phyloP scores from a whole-genome alignment of 1,139 yeast genomes.

The Hansenula anomala region DNA sequence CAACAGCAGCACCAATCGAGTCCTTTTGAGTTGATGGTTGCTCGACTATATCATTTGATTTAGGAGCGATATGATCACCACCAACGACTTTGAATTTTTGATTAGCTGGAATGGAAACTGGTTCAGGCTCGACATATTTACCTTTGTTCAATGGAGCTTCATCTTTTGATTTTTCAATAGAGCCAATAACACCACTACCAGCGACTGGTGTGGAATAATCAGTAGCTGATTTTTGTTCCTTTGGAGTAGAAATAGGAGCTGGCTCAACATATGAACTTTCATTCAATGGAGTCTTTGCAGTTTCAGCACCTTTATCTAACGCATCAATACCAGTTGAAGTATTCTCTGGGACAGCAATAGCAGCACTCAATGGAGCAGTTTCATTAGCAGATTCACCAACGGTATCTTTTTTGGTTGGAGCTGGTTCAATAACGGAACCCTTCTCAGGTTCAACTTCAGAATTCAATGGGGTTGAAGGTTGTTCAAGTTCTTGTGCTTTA shows the following conservation, averaged over 20 bases:
- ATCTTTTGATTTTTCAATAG: too few species aligned
- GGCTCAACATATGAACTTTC: neutral
- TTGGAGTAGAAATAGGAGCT: neutral
- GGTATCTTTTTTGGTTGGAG: neutral
- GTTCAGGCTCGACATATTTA: constrained; percentile 8
- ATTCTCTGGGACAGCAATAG: too few species aligned
- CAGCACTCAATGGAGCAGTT: neutral
- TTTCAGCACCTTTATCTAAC: neutral
- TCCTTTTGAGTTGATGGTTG: too few species aligned
- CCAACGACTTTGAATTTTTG: constrained; percentile 7
- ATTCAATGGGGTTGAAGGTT: neutral
- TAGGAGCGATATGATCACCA: neutral
- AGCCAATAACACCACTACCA: too few species aligned
- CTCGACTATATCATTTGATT: neutral
- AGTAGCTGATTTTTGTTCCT: too few species aligned
- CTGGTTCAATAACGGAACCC: neutral
- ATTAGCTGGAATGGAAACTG: constrained; percentile 7
- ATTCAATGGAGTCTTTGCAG: neutral
- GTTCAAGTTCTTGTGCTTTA: neutral
- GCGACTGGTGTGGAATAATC: too few species aligned
- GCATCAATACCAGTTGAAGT: neutral
- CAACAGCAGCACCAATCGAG: neutral
- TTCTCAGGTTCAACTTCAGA: neutral
- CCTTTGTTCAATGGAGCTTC: constrained; percentile 1
- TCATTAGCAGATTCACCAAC: neutral